Conservation (phyloP, 164 flowering plant genomes). For the Macadamia tetraphylla region DNA sequence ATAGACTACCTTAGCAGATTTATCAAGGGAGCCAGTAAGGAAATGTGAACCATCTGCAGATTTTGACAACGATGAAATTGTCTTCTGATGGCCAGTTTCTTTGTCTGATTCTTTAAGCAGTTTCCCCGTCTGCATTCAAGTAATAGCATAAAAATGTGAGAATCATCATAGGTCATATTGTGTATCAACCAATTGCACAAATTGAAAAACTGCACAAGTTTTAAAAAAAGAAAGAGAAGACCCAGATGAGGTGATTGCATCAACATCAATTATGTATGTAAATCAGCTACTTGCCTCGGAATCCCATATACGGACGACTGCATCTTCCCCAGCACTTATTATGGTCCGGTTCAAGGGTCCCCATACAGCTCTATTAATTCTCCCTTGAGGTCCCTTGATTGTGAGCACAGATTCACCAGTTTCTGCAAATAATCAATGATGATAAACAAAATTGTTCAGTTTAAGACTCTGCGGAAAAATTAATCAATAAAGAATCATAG, state of each 20-base stretch:
- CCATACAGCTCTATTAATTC: conserved; percentile 92
- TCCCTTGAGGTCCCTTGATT: conserved; percentile 76
- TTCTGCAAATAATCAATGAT: conserved; percentile 41
- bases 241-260: no score
- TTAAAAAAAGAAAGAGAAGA: no score
- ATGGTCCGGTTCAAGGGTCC: conserved; percentile 84
- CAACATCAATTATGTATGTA: neutral
- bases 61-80: conserved; percentile 69
- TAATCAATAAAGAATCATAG: no score
- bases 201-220: no score
- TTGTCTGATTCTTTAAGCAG: conserved; percentile 68
- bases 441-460: no score
- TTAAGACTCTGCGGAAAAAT: no score
- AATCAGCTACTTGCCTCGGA: conserved; percentile 50
- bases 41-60: conserved; percentile 83
- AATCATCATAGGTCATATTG: neutral
- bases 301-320: conserved; percentile 87
- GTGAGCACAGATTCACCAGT: conserved; percentile 57
- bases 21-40: conserved; percentile 82
- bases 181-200: no score
- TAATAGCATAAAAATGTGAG: neutral
- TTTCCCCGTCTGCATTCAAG: conserved; percentile 67
- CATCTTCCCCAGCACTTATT: conserved; percentile 92
- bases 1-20: conserved; percentile 69
- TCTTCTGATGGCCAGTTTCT: conserved; percentile 75